Evolutionary conservation across 768 basidiomycete species (phyloP).

Genomic region (Rhizopogon rudus): DNA sequence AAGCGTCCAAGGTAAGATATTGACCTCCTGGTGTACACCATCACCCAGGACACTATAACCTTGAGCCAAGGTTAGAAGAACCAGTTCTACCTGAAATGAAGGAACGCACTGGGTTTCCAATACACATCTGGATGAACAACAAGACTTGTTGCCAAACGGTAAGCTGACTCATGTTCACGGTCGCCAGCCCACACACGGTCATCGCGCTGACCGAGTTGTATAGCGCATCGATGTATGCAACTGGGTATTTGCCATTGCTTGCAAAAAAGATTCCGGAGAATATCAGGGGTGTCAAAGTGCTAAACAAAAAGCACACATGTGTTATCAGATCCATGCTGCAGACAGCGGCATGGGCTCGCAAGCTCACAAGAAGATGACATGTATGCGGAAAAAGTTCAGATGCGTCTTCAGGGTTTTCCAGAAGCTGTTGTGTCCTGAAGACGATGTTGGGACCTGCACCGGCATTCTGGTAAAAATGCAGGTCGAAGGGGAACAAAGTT

Average conservation of each 20-base stretch:
- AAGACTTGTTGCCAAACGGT: conserved; percentile 68
- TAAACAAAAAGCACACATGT: conserved; percentile 22
- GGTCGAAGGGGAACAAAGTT: too few relatives aligned
- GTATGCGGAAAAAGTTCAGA: conserved; percentile 66
- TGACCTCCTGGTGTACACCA: conserved; percentile 73
- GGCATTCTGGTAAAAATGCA: background rate
- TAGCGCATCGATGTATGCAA: conserved; percentile 73
- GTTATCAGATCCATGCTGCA: background rate
- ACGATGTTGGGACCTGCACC: background rate
- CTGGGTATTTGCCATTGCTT: conserved; percentile 66
- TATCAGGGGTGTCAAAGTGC: conserved; percentile 74
- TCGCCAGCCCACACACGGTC: conserved; percentile 72
- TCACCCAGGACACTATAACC: conserved; percentile 79
- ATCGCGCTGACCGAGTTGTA: conserved; percentile 76
- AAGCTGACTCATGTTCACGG: conserved; percentile 63
- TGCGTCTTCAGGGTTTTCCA: conserved; percentile 31
- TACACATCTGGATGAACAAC: conserved; percentile 73
- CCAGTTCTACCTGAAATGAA: background rate
- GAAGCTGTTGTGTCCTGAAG: conserved; percentile 3
- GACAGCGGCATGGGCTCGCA: background rate
- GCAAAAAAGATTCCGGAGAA: conserved; percentile 80
- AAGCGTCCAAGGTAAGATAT: conserved; percentile 10
- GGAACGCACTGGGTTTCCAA: conserved; percentile 66
- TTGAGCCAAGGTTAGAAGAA: conserved; percentile 20
- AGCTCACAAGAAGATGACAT: conserved; percentile 58